phyloP scores from a whole-genome alignment of 305 asterid species.

The Rubia balearica region DNA sequence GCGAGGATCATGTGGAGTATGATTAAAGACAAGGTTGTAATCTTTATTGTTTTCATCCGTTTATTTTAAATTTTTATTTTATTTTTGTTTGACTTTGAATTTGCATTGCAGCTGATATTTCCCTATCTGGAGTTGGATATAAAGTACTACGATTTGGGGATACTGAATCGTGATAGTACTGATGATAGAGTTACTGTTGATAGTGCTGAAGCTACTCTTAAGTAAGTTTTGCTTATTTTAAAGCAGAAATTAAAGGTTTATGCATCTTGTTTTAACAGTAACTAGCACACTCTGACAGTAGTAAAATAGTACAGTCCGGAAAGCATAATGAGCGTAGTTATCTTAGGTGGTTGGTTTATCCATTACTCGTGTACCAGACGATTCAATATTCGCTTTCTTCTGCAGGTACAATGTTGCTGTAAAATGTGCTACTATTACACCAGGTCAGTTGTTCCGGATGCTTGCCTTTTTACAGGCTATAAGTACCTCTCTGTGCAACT shows the following conservation, averaged over 20 bases:
- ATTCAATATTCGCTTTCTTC: not conserved
- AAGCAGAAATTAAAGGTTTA: not conserved
- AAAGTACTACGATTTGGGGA: slow-evolving; percentile 79
- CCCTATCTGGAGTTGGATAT: slow-evolving; percentile 76
- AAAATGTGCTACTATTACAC: slow-evolving; percentile 90
- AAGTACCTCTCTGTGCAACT: not conserved
- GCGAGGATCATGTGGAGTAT: slow-evolving; percentile 80
- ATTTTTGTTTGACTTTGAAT: not conserved
- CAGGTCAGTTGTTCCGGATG: slow-evolving; percentile 32
- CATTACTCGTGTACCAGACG: not conserved
- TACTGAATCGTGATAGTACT: slow-evolving; percentile 81
- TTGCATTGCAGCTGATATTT: slow-evolving; percentile 56
- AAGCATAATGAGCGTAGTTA: not conserved
- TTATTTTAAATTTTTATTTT: not conserved
- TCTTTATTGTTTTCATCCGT: not conserved
- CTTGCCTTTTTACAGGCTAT: not conserved
- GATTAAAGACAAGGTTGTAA: slow-evolving; percentile 73
- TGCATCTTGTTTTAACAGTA: not conserved
- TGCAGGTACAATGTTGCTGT: slow-evolving; percentile 80
- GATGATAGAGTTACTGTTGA: slow-evolving; percentile 70
- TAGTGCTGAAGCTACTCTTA: slow-evolving; percentile 89
- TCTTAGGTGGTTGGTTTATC: not conserved
- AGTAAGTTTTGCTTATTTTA: slow-evolving; percentile 36
- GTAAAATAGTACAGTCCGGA: not conserved
- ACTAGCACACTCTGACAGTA: not conserved